Evolutionary conservation across 1,284 basidiomycete species (phyloP), one percentile per base, ranked within the genome.

Genomic region (Austroboletus niveus): DNA sequence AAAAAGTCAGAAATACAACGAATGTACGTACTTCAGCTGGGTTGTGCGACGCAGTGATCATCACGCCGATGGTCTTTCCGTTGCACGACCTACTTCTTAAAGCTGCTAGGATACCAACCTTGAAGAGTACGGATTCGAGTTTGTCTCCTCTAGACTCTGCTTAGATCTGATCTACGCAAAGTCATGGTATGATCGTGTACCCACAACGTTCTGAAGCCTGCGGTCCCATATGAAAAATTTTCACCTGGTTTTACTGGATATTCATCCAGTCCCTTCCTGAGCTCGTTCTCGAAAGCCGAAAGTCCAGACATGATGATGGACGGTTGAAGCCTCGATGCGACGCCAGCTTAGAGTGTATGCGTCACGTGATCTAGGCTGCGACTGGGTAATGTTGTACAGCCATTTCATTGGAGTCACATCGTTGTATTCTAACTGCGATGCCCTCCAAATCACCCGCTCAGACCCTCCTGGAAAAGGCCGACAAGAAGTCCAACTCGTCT

Each of bases 21-120:
- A 43, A 47, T 15, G 22, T 9, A 69, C 80, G 60, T 63, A 95
- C 94, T 64, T 85, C 80, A 69, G 96, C 96, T 17, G 96, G 96
- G 70, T 99, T 99, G 73, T 99, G 97, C 24, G 94, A 97, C 5
- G 97, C 97, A 36, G 97, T 99, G 64, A 99, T 89, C 97, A 99
- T 99, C 22, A 99, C 89, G 31, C 97, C 97, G 63, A 99, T 90
- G 34, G 87, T 89, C 68, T 89, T 90, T 44, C 97, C 95, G 66
- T 89, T 87, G 35, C 95, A 76, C 58, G 84, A 87, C 75, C 92
- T 96, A 73, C 94, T 97, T 54, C 97, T 78, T 40, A 99, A 77
- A 5, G 83, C 91, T 42, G 96, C 96, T 22, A 99, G 78, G 38
- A 99, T 75, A 8, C 94, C 97, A 10, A 97, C 89, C 58, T 94